A percentile compares a stretch with the other conserved stretches of the same genome.
Evolutionary conservation across 1,284 basidiomycete genomes (phyloP).

Genomic region (Ganoderma sinense): DNA sequence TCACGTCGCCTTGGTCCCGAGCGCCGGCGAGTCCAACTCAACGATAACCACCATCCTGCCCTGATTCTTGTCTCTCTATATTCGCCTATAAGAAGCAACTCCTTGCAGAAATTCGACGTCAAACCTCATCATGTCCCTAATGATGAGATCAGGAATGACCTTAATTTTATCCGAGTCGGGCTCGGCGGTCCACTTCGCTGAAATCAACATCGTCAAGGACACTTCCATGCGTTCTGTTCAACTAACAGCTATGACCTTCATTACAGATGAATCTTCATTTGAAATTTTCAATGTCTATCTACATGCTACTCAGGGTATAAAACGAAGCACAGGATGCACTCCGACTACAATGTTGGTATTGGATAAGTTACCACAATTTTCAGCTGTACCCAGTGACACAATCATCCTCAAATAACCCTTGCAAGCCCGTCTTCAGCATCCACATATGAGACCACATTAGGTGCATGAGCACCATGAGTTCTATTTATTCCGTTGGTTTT

Average conservation of each 20-base stretch:
- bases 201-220: not conserved
- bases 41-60: not conserved
- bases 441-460: not conserved
- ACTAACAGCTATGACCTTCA: not conserved
- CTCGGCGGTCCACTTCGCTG: too few species aligned
- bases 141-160: too few species aligned
- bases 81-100: not conserved
- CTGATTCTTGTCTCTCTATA: not conserved
- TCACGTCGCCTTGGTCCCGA: too few species aligned
- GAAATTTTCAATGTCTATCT: not conserved
- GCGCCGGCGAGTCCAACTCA: not conserved
- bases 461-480: conserved; percentile 24
- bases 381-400: too few species aligned
- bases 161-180: too few species aligned
- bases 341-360: not conserved
- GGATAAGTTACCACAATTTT: not conserved
- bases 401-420: not conserved
- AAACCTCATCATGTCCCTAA: too few species aligned
- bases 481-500: too few species aligned
- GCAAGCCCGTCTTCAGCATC: too few species aligned
- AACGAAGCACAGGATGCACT: not conserved
- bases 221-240: not conserved
- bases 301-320: not conserved
- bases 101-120: not conserved
- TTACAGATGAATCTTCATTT: not conserved